phyloP scores from a whole-genome alignment of 225 moss, liverwort and hornwort species.

The Pseudisothecium myosuroides region DNA sequence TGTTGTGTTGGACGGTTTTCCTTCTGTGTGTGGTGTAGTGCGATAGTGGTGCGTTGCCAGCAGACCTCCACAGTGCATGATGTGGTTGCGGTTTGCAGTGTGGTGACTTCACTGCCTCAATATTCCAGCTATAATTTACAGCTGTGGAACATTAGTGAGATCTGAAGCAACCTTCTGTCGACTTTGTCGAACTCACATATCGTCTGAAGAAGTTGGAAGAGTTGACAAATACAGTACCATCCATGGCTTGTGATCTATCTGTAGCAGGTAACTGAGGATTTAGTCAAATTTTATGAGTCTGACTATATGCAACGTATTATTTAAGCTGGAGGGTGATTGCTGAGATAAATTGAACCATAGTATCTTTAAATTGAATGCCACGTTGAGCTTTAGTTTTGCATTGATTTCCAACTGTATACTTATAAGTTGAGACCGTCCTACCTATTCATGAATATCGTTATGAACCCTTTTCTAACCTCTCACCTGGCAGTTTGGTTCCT shows the following conservation, averaged over 20 bases:
- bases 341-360: background rate
- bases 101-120: too few relatives aligned
- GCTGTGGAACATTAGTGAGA: background rate
- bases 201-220: background rate
- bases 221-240: background rate
- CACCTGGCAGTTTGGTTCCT: background rate
- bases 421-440: background rate
- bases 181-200: background rate
- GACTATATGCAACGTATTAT: background rate
- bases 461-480: background rate
- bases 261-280: background rate
- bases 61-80: too few relatives aligned
- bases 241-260: background rate
- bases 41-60: too few relatives aligned
- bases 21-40: too few relatives aligned
- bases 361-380: background rate
- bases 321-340: background rate
- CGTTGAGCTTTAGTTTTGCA: background rate
- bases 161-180: background rate
- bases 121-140: too few relatives aligned
- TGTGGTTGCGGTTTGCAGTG: too few relatives aligned
- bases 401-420: background rate
- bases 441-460: background rate
- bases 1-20: too few relatives aligned
- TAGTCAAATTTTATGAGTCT: background rate